Evolutionary conservation across 768 basidiomycete genomes (phyloP), one percentile per base, ranked within the genome.

Genomic region (Leccinum variicolor): DNA sequence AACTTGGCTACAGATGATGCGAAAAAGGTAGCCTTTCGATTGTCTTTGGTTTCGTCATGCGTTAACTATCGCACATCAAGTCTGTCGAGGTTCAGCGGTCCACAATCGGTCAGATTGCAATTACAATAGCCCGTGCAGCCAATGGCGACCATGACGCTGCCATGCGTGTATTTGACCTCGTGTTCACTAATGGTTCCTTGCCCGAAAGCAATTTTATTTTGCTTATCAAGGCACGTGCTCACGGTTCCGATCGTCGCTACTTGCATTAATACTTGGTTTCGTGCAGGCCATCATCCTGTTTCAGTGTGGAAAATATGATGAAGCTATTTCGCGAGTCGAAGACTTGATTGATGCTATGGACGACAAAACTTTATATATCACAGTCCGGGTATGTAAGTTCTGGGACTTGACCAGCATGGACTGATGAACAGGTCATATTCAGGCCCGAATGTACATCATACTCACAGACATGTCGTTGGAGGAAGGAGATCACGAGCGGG

Each of bases 381-480:
- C 41, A 15, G 50, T 56, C 21, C 53, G 21, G 14, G 63, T 60
- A 53, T 5, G 59, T 53, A 3, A 14, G 47, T 4, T 6, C 0
- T 4, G 4, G 2, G 3, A 15, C 8, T n/a, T 17, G 7, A 8
- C 6, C 4, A 3, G 25, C 2, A 28, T 15, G 7, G 17, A 11
- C 6, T 25, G 25, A 19, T 43, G 6, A 36, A n/a, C 4, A 4
- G 6, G 15, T 29, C 1, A 23, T 14, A 0, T 21, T 33, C 9
- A 65, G 63, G 59, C 54, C 8, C 59, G 53, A 17, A 55, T 63
- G 56, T 3, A 33, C 11, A 11, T 62, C n/a, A 4, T 47, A n/a
- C 29, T 61, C 6, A 50, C 52, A 23, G 3, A 1, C 1, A 29
- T 53, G n/a, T 39, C 29, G 3, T 6, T 57, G 29, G 57, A 8